Conservation (phyloP, 192 early-diverging fungal species). For the Geranomyces michiganensis region DNA sequence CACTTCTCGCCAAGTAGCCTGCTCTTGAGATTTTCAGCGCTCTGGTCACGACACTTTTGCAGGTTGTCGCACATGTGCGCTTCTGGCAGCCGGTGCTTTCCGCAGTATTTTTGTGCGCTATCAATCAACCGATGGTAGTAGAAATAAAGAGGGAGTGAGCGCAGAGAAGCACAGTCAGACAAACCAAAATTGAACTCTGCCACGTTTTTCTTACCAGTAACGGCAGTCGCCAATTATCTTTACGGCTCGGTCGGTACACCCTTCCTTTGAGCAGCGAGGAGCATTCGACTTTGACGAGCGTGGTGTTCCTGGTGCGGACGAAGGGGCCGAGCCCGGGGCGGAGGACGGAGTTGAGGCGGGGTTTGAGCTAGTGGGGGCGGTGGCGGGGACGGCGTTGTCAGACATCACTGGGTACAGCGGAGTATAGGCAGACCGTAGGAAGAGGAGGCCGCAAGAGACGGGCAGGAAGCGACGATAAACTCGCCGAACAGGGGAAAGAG, state of each 20-base stretch:
- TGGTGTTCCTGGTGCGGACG: constrained; percentile 11
- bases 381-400: background rate
- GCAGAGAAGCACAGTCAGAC: background rate
- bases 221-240: constrained; percentile 78
- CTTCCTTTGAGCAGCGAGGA: constrained; percentile 18
- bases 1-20: constrained; percentile 71
- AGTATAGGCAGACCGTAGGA: no score
- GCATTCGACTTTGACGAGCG: constrained; percentile 2
- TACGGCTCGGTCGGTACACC: constrained; percentile 38
- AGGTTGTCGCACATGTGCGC: constrained; percentile 72
- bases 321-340: constrained; percentile 5
- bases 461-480: no score
- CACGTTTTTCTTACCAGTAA: constrained; percentile 40
- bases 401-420: no score
- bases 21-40: constrained; percentile 58
- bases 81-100: constrained; percentile 63
- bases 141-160: background rate
- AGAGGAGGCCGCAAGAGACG: no score
- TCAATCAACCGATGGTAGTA: background rate
- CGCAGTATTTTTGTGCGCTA: constrained; percentile 56
- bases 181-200: background rate
- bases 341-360: background rate
- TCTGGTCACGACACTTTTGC: constrained; percentile 58
- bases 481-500: no score
- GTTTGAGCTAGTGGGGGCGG: background rate